Conservation (phyloP, 306 rosid genomes). For the Betula pendula region DNA sequence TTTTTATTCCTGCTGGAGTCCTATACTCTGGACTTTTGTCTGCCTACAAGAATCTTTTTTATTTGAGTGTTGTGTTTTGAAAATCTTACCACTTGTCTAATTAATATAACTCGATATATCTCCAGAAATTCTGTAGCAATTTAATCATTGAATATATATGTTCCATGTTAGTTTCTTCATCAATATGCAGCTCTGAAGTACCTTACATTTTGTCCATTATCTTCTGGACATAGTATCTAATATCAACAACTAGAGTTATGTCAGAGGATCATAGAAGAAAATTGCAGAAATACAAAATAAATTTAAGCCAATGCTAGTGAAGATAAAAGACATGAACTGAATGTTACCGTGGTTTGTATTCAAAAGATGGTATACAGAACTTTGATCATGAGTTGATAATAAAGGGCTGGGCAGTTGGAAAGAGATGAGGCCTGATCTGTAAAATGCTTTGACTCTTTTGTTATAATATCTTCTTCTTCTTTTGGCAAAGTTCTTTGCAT, state of each 20-base stretch:
- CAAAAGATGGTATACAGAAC: neutral
- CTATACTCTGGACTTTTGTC: too few relatives aligned
- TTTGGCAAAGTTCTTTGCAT: neutral
- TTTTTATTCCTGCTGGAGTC: too few relatives aligned
- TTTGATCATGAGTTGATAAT: neutral
- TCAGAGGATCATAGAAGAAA: neutral
- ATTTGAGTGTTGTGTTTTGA: neutral
- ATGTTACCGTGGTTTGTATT: neutral
- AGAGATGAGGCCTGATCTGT: neutral
- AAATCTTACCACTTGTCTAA: too few relatives aligned
- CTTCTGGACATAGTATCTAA: neutral
- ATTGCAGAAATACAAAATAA: neutral
- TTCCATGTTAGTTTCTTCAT: too few relatives aligned
- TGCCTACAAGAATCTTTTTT: too few relatives aligned
- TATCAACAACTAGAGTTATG: conserved; percentile 8
- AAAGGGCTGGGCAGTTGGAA: neutral
- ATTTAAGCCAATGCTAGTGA: conserved; percentile 3
- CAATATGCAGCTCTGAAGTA: too few relatives aligned
- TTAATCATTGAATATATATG: too few relatives aligned
- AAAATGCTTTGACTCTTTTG: neutral
- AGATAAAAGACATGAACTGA: neutral
- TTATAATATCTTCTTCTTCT: neutral
- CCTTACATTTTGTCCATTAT: neutral
- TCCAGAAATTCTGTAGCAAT: too few relatives aligned
- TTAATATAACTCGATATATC: too few relatives aligned